Conservation (phyloP, 495 filamentous ascomycete genomes). For the Copromyces sp. region DNA sequence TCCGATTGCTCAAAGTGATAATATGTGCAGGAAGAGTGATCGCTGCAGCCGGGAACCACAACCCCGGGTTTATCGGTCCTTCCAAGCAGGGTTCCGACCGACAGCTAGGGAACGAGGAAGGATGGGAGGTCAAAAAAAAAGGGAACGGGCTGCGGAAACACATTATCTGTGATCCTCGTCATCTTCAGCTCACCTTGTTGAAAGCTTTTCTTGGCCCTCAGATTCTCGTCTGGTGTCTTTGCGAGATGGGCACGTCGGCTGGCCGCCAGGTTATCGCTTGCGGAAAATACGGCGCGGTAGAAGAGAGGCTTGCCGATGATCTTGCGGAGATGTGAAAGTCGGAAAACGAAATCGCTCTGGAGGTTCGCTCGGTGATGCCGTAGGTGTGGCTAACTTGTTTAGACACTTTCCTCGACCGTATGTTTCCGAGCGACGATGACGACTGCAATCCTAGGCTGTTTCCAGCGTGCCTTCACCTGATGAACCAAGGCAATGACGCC, state of each 20-base stretch:
- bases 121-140: neutral
- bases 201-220: neutral
- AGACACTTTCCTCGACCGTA: neutral
- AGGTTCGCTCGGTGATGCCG: neutral
- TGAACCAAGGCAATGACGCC: conserved; percentile 11
- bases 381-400: neutral
- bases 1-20: conserved; percentile 13
- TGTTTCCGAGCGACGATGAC: neutral
- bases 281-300: neutral
- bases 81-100: neutral
- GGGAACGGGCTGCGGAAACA: neutral
- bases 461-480: conserved; percentile 5
- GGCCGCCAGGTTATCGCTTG: neutral
- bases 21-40: conserved; percentile 2
- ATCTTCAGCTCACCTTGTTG: neutral
- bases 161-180: neutral
- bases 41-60: conserved; percentile 9
- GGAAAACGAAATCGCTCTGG: neutral
- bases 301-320: neutral
- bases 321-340: neutral
- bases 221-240: neutral
- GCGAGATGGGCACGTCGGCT: neutral
- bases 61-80: conserved; percentile 3
- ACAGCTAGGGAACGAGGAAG: neutral
- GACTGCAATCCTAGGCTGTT: neutral